Conservation (phyloP, 129 eudicot genomes). For the Flaveria ramosissima region DNA sequence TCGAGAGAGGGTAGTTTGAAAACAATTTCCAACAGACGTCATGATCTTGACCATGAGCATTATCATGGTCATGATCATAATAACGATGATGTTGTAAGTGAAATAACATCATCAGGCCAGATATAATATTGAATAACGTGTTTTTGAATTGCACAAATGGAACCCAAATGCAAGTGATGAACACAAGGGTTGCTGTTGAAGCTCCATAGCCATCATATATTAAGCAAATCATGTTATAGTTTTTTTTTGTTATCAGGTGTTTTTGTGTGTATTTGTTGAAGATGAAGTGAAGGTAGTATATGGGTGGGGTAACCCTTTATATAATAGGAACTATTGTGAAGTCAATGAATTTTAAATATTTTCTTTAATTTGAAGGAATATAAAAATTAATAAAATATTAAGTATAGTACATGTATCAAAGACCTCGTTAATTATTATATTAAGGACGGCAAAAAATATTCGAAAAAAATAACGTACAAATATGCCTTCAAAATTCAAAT, state of each 20-base stretch:
- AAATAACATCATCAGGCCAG: not conserved
- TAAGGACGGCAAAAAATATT: slow-evolving; percentile 35
- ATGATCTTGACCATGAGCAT: not conserved
- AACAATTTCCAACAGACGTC: slow-evolving; percentile 7
- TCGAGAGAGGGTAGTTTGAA: slow-evolving; percentile 24
- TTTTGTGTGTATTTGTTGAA: slow-evolving; percentile 24
- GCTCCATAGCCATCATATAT: slow-evolving; percentile 47
- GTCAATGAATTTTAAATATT: slow-evolving; percentile 17
- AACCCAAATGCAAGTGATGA: slow-evolving; percentile 53
- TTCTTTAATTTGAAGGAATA: slow-evolving; percentile 29
- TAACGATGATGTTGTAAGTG: not conserved
- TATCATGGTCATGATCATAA: not conserved
- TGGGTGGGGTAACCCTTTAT: slow-evolving; percentile 22
- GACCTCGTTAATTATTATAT: slow-evolving; percentile 32
- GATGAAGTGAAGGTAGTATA: slow-evolving; percentile 17
- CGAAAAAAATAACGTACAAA: slow-evolving; percentile 12
- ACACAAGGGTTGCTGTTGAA: slow-evolving; percentile 46
- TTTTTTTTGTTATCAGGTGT: slow-evolving; percentile 27
- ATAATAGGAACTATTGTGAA: slow-evolving; percentile 18
- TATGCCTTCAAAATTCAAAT: slow-evolving; percentile 24
- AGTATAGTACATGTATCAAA: slow-evolving; percentile 26
- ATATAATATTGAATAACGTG: slow-evolving; percentile 19
- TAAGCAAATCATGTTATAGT: slow-evolving; percentile 38
- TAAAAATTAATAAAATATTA: not conserved
- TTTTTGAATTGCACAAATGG: slow-evolving; percentile 41